Base-by-base conservation (phyloP, 768 basidiomycete genomes). In the Hirschioporus abietinus region DNA sequence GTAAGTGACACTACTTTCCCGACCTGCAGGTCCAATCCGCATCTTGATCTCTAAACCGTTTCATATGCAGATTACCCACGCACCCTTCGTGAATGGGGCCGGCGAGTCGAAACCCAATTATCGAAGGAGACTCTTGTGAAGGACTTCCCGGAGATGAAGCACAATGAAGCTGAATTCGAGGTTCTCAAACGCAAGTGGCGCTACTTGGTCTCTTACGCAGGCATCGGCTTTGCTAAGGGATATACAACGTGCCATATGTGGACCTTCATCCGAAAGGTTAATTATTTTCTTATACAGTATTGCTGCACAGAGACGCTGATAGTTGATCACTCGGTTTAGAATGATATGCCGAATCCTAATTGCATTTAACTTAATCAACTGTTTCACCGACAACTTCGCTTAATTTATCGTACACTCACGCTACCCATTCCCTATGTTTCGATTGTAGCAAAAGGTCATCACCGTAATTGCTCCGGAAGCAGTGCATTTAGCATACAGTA, bases 1-100 rank as follows among this genome's bases (percentile, higher is more conserved):
- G 88, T 90, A 72, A 76, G 88, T 57, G 15, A 35, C 63, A 61
- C 26, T 52, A 24, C 7, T 60, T 1, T 25, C 26, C 60, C 17
- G 63, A 58, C 35, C 42, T 15, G 17, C n/a, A 30, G 30, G 30
- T 2, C 30, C 30, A 30, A 30, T n/a, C 30, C 30, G 30, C 30
- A 30, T 30, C 30, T 27, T 24, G 17, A 15, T 34, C 36, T 20
- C 25, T 64, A 18, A 68, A 78, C 78, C 66, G 75, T 77, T 27
- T 61, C 42, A 52, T 20, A 15, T 52, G 4, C 74, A 85, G 87
- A 94, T 74, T 94, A 96, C 78, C 93, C 95, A 34, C 88, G 94
- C 63, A 96, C 95, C 27, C 84, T 96, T 20, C 87, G 94, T 63
- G 93, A 94, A 79, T 96, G 95, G 95, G 87, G 87, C 35, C 82